Evolutionary conservation across 805 yeast species (phyloP), one percentile per base, ranked within the genome.

Genomic region (Sugiyamaella smithiae): DNA sequence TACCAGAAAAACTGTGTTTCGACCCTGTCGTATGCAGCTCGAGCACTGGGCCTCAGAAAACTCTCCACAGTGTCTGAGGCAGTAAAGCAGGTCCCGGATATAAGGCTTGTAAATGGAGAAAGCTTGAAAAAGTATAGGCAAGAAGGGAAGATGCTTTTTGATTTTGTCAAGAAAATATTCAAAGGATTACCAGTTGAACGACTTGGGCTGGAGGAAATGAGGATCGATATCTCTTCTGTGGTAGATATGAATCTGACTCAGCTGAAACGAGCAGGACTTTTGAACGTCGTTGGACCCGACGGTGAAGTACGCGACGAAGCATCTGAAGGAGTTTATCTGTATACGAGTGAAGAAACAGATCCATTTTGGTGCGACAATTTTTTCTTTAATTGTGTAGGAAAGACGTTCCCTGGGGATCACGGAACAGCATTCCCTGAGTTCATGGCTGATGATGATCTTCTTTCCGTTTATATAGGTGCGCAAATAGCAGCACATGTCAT

Each of bases 201-300:
- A 20, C 53, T 64, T 7, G 69, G 69, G 2, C 58, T 65, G 35
- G 69, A 65, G 43, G 69, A 65, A 51, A 45, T 65, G 55, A 50
- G 66, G 48, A 46, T 63, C 11, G 68, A 64, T 32, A 16, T 65
- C 14, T 51, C 61, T 3, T 51, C 31, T 2, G 28, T 42, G 3
- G 57, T 64, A 1, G 51, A 49, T 1, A 33, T 16, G 28, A 56
- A 53, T 38, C 22, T 50, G 25, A 33, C 31, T 3, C 17, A 38
- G 9, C 41, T 57, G 38, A 22, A 25, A 17, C 40, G 26, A 14
- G 11, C 40, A n/a, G 54, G 55, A 2, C 33, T 54, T n/a, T 12
- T 50, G 5, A 26, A 20, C 19, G 14, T 36, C 22, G 33, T 22
- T 2, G 50, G 25, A 3, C 19, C 12, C 7, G 22, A 25, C 8